Percentiles rank a stretch among this genome's conserved stretches.
Conservation (phyloP, 2,329 filamentous ascomycete genomes). For the Arthrinium phaeospermum region DNA sequence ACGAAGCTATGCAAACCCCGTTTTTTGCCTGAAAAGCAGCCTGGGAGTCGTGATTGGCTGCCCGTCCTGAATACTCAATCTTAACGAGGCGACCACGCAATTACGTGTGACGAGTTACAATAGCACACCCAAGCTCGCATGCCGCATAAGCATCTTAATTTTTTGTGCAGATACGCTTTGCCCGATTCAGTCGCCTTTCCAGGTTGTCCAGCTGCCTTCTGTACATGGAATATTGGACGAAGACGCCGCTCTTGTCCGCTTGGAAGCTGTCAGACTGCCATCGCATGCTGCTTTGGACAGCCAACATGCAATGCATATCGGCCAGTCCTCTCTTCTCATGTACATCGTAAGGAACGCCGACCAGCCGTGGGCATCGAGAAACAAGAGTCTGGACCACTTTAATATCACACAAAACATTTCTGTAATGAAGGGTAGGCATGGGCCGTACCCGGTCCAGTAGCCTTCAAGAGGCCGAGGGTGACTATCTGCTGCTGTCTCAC, state of each 20-base stretch:
- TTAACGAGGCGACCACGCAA: neutral
- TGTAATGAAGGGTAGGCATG: conserved; percentile 1
- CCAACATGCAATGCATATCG: neutral
- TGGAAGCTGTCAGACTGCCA: neutral
- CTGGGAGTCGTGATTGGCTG: neutral
- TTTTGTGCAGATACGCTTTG: neutral
- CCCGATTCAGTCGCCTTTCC: neutral
- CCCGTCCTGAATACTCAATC: neutral
- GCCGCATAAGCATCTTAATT: conserved; percentile 18
- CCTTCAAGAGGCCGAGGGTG: neutral
- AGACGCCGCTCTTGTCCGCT: neutral
- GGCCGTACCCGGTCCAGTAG: neutral
- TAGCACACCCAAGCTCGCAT: neutral
- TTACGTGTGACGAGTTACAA: neutral
- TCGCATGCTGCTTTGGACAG: neutral
- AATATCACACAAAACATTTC: neutral
- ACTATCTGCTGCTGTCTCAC: conserved; percentile 15
- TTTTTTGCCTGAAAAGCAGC: neutral
- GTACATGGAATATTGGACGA: neutral
- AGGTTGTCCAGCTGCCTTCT: conserved; percentile 19
- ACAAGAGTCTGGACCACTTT: neutral
- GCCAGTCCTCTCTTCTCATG: neutral
- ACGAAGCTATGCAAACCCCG: neutral
- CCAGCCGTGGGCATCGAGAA: neutral
- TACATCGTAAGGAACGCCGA: conserved; percentile 12